phyloP scores from a whole-genome alignment of 331 rosid species.

The Cydonia oblonga region DNA sequence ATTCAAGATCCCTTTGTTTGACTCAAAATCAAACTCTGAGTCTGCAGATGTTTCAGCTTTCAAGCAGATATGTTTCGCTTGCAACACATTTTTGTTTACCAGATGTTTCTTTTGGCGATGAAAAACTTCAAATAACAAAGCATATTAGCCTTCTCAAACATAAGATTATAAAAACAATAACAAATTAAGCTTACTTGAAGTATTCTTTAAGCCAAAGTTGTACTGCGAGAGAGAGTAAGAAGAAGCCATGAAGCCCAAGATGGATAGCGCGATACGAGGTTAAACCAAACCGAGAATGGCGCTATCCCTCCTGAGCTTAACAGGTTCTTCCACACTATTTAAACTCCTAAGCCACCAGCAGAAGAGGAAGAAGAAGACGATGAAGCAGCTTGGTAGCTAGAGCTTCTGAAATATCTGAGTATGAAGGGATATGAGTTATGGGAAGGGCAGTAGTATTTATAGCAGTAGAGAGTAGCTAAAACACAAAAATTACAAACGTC shows the following conservation, averaged over 20 bases:
- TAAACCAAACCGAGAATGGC: conserved; percentile 25
- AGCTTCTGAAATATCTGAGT: not conserved
- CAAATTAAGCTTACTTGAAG: too few relatives aligned
- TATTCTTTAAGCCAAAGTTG: too few relatives aligned
- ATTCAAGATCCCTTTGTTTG: not conserved
- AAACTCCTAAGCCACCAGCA: not conserved
- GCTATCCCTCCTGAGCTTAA: conserved; percentile 99
- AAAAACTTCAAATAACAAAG: not conserved
- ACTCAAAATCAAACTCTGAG: not conserved
- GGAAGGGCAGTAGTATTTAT: conserved; percentile 15
- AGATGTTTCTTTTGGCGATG: too few relatives aligned
- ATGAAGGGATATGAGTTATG: not conserved
- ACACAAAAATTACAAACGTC: not conserved
- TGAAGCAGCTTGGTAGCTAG: not conserved
- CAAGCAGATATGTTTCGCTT: not conserved
- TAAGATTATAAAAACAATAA: not conserved
- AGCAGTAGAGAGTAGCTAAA: not conserved
- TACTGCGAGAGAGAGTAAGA: conserved; percentile 20
- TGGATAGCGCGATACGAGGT: conserved; percentile 62
- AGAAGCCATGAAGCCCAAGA: conserved; percentile 88
- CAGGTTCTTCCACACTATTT: conserved; percentile 48
- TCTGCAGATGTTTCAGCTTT: not conserved
- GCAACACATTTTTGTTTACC: not conserved
- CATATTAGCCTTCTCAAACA: not conserved
- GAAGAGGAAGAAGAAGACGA: not conserved